Evolutionary conservation across 208 protist species (phyloP).

Genomic region (Herpetomonas tarakana): DNA sequence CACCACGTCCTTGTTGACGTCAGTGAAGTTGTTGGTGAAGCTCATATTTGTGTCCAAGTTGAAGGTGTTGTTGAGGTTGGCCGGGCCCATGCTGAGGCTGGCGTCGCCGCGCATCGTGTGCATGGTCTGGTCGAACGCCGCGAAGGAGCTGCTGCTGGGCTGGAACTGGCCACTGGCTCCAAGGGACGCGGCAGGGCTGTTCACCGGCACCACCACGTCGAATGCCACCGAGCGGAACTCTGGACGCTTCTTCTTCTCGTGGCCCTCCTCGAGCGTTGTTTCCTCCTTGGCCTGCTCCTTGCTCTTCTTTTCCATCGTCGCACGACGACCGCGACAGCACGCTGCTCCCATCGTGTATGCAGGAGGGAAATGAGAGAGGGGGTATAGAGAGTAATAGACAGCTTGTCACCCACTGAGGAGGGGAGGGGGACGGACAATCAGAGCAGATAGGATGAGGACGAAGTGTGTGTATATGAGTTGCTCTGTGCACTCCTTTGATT

Average conservation of each 20-base stretch:
- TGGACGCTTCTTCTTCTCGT: constrained; percentile 3
- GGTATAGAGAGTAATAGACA: constrained; percentile 2
- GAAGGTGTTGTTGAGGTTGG: constrained; percentile 10
- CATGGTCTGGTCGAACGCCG: constrained; percentile 44
- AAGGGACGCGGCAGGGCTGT: background rate
- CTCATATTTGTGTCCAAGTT: constrained; percentile 44
- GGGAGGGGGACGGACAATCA: constrained; percentile 4
- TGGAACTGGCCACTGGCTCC: background rate
- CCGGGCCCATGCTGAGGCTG: constrained; percentile 13
- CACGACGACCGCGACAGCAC: constrained; percentile 8
- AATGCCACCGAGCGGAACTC: constrained; percentile 42
- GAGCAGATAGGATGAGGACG: no score
- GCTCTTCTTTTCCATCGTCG: constrained; percentile 9
- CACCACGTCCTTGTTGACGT: constrained; percentile 48
- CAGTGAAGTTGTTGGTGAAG: constrained; percentile 70
- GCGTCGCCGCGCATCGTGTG: constrained; percentile 47
- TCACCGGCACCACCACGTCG: constrained; percentile 44
- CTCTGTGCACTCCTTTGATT: no score
- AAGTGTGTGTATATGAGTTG: no score
- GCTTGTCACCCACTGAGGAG: background rate
- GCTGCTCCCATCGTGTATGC: constrained; percentile 7
- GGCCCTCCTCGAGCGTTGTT: background rate
- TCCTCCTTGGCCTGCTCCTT: constrained; percentile 3
- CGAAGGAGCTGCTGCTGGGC: constrained; percentile 20
- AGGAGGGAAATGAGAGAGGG: background rate